These are phyloP conservation scores for Fusarium metavorans DNA, from an alignment of 2,329 filamentous ascomycete genomes.

Conservation along the genomic window DNA sequence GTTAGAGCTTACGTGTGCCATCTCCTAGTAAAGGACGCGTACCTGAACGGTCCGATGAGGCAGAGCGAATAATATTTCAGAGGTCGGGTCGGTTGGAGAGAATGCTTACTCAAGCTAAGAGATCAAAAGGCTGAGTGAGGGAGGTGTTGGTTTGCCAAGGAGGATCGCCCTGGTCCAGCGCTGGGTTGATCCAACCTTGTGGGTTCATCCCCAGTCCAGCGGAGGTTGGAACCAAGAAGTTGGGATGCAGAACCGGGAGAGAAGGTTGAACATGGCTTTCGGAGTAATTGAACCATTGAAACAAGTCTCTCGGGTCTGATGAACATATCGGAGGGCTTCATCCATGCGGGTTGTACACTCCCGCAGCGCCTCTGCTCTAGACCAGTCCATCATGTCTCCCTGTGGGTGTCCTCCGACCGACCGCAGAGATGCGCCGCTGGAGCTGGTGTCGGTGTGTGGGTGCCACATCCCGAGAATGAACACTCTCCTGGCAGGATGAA, in stretches of 20 bases:
- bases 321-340: not conserved
- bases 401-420: constrained; percentile 8
- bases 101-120: constrained; percentile 1
- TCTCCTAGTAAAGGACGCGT: not conserved
- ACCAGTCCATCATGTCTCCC: not conserved
- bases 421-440: constrained; percentile 9
- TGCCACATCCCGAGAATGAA: constrained; percentile 1
- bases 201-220: not conserved
- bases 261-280: not conserved
- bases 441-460: constrained; percentile 9
- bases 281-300: not conserved
- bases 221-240: not conserved
- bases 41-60: not conserved
- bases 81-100: not conserved
- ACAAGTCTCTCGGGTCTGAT: not conserved
- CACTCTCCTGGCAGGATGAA: constrained; percentile 18
- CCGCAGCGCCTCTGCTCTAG: constrained; percentile 1
- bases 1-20: not conserved
- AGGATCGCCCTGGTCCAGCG: not conserved
- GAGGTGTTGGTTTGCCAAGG: not conserved
- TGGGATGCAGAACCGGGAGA: not conserved
- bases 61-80: not conserved
- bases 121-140: not conserved
- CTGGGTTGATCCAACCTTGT: constrained; percentile 12
- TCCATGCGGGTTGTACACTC: constrained; percentile 10